Evolutionary conservation across 208 protist species (phyloP), one percentile per base, ranked within the genome.

Genomic region (Acanthamoeba castellanii): DNA sequence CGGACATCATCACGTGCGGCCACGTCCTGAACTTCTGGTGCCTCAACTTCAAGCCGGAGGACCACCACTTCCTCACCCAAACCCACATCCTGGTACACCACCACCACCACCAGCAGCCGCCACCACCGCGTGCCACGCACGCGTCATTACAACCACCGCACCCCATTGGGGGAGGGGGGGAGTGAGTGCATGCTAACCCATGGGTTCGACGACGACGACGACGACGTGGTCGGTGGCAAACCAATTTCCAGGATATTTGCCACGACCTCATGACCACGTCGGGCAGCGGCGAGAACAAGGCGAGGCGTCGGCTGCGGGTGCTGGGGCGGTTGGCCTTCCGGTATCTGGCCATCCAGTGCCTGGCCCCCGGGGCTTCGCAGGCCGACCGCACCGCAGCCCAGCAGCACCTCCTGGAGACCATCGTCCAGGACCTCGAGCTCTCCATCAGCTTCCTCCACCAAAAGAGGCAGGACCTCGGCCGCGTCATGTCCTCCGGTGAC

Each of bases 41-140:
- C 76, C 45, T 85, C 42, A 22, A 92, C 59, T 92, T 92, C 37
- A 92, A n/a, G 52, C 85, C 18, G 13, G 57, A 92, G 74, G 85
- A 92, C 74, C n/a, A 92, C 14, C 85, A 59, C 32, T 92, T 70
- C 52, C 42, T 70, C 22, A 72, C 42, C 27, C 18, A 22, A 14
- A 59, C 34, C 55, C 14, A 42, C 85, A 92, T 70, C 13, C 42
- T 92, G 52, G 52, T 57, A 42, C 37, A 42, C 37, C 37, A 42
- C 37, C 37, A 3, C 37, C 37, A 3, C 37, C 37, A 9, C 52
- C 16, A 42, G 37, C 37, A 42, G 37, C 37, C 37, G 37, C 37
- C 37, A 3, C 37, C 37, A 9, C 52, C 16, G 52, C 52, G 6
- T 55, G 50, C n/a, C n/a, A n/a, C n/a, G n/a, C n/a, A n/a, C n/a